Conservation (phyloP, 176 grass and related monocot species). For the Musa troglodytarum region DNA sequence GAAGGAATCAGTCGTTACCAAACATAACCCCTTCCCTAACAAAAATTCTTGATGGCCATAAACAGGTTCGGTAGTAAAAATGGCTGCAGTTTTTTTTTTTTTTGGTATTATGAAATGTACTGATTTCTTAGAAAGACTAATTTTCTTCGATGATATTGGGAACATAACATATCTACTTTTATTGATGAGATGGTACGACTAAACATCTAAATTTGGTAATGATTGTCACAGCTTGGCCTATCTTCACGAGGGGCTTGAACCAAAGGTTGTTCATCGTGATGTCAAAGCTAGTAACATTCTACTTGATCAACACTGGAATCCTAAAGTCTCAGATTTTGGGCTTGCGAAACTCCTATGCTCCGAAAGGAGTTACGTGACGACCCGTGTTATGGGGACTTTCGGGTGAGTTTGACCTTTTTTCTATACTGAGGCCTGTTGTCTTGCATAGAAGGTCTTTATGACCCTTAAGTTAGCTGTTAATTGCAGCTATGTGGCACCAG, state of each 20-base stretch:
- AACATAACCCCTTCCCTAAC: not conserved
- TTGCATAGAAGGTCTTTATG: not conserved
- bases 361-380: constrained; percentile 58
- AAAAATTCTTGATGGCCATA: not conserved
- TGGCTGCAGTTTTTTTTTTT: no score
- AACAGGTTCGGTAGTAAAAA: not conserved
- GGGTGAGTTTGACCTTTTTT: constrained; percentile 39
- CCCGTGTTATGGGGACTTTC: constrained; percentile 94
- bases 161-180: not conserved
- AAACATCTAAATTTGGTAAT: not conserved
- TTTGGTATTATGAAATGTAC: no score
- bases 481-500: constrained; percentile 82
- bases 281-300: constrained; percentile 98
- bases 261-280: constrained; percentile 88
- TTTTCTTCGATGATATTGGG: not conserved
- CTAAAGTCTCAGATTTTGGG: constrained; percentile 90
- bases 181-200: not conserved
- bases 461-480: not conserved
- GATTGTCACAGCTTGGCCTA: constrained; percentile 66
- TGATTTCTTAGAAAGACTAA: not conserved
- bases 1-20: not conserved
- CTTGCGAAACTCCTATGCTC: constrained; percentile 83
- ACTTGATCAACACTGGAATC: constrained; percentile 70
- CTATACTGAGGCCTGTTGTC: not conserved
- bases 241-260: constrained; percentile 93